Base-by-base conservation (phyloP, 2,329 filamentous ascomycete genomes). In the Botrytis cinerea region DNA sequence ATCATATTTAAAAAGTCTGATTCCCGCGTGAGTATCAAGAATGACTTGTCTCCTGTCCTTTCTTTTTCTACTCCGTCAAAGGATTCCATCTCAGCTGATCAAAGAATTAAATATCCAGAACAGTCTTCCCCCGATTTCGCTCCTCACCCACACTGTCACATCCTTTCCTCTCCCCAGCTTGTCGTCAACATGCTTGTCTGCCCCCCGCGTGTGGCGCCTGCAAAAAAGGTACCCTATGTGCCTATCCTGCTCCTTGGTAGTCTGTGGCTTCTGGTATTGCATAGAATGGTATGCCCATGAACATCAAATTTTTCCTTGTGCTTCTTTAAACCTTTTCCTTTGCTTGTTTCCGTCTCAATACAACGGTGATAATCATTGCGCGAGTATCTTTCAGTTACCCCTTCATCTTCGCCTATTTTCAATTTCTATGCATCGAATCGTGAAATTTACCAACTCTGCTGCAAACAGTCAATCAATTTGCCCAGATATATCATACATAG, bases 101-200 rank as follows among this genome's bases (percentile, higher is more conserved):
- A 54, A 62, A 57, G 51, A 57, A 18, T 25, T 35, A 40, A 40
- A 43, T 18, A 45, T 64, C n/a, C 61, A 64, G 61, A 43, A 28
- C 61, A 45, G 18, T 43, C 32, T 66, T 25, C 35, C 46, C 46
- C 64, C 51, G 51, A 45, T 43, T 45, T 32, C 59, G 14, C 57
- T 63, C 54, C 51, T 71, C 70, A 66, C 70, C 69, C 70, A 66
- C 70, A 38, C 22, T 20, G 32, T 25, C 16, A 22, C 38, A n/a
- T 45, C 40, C 45, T 48, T 46, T 28, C 69, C 22, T 51, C 54
- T 51, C 63, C 40, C 59, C 69, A 51, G 45, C 25, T 54, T 71
- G 45, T 45, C 70, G 45, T 71, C 70, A 71, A 64, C 70, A 71
- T 71, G 69, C 69, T 64, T 71, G 69, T 64, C 43, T 35, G 22